phyloP scores from a whole-genome alignment of 805 yeast species.

The Starmera pachycereana region DNA sequence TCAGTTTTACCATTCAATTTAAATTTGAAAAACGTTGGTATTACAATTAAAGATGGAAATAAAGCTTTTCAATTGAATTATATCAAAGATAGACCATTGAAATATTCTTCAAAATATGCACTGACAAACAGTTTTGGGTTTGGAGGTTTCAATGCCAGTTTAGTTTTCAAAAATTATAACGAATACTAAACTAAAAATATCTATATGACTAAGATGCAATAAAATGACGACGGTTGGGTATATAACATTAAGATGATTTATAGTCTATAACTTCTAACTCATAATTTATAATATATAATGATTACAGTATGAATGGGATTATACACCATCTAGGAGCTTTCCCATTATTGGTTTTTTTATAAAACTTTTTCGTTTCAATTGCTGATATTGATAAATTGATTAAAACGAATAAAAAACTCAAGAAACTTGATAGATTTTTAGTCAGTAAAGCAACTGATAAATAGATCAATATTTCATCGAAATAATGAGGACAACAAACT shows the following conservation, averaged over 20 bases:
- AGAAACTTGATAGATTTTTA: slow-evolving; percentile 10
- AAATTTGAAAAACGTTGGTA: slow-evolving; percentile 50
- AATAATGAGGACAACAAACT: slow-evolving; percentile 59
- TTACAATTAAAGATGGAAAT: slow-evolving; percentile 33
- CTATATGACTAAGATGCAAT: not conserved
- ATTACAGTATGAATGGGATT: slow-evolving; percentile 26
- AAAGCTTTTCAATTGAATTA: slow-evolving; percentile 43
- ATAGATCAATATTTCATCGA: slow-evolving; percentile 56
- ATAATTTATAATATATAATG: not conserved
- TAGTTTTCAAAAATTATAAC: slow-evolving; percentile 37
- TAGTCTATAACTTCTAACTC: not conserved
- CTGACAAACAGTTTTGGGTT: slow-evolving; percentile 91
- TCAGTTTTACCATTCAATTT: slow-evolving; percentile 69
- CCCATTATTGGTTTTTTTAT: slow-evolving; percentile 19
- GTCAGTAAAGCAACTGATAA: slow-evolving; percentile 18
- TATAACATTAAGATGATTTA: too few species aligned
- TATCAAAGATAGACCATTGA: slow-evolving; percentile 31
- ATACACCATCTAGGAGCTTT: slow-evolving; percentile 23
- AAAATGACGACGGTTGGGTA: not conserved
- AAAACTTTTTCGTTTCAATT: slow-evolving; percentile 38
- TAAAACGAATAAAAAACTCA: slow-evolving; percentile 20
- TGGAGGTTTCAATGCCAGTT: slow-evolving; percentile 89
- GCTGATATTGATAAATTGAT: slow-evolving; percentile 49
- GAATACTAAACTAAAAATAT: not conserved
- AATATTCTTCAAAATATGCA: slow-evolving; percentile 42